A percentile compares a stretch with the other conserved stretches of the same genome.
These are phyloP conservation scores for Cryptosporidium sp. DNA, from an alignment of 169 alveolate species.

Conservation along the genomic window DNA sequence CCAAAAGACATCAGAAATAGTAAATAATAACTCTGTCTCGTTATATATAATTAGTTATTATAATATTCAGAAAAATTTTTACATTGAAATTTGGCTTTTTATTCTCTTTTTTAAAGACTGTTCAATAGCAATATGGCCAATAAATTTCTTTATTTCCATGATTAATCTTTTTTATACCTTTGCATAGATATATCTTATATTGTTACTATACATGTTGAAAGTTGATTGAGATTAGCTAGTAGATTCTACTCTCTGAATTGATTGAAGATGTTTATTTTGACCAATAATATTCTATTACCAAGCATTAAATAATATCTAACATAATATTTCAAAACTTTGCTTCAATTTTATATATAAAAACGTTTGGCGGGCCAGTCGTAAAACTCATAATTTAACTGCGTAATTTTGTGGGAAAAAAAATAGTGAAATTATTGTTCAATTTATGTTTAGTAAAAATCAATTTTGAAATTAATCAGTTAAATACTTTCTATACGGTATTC, in stretches of 20 bases:
- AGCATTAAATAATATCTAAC: no score
- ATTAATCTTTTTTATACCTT: no score
- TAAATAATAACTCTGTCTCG: conserved; percentile 47
- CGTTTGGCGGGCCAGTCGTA: not conserved
- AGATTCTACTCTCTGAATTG: no score
- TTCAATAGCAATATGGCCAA: not conserved
- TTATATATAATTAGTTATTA: not conserved
- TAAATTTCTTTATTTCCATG: not conserved
- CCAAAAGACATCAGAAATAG: conserved; percentile 2
- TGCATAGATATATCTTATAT: not conserved
- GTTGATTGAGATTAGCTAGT: not conserved
- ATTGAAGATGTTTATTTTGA: not conserved
- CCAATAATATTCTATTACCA: no score
- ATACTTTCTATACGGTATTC: not conserved
- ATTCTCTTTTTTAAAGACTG: not conserved
- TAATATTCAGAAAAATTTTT: not conserved
- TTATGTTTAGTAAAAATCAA: not conserved
- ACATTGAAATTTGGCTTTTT: not conserved
- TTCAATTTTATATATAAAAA: not conserved
- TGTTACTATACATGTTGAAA: no score
- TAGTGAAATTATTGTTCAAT: no score
- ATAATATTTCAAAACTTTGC: not conserved
- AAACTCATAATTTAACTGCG: no score
- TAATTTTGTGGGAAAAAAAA: not conserved
- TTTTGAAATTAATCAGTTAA: no score